These are phyloP conservation scores for Lactarius deliciosus DNA, from an alignment of 768 basidiomycete species.

Conservation along the genomic window DNA sequence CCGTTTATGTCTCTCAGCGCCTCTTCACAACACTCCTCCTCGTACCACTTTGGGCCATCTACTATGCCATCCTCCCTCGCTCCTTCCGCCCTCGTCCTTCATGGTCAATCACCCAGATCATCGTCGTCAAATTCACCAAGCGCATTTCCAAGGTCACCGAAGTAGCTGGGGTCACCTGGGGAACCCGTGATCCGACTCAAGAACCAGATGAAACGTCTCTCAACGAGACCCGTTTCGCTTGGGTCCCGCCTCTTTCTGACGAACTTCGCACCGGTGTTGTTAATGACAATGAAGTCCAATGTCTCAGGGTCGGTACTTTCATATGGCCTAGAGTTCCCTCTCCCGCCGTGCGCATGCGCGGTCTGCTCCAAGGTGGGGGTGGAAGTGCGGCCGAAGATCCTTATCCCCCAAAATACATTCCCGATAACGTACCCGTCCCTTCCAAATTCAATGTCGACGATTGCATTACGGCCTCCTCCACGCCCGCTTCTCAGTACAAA, in stretches of 20 bases:
- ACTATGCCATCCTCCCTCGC: slow-evolving; percentile 47
- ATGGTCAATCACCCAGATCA: slow-evolving; percentile 50
- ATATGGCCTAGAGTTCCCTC: slow-evolving; percentile 46
- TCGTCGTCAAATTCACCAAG: slow-evolving; percentile 52
- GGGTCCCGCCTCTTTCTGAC: slow-evolving; percentile 46
- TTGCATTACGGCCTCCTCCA: not conserved
- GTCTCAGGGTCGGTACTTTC: slow-evolving; percentile 47
- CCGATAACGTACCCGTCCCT: not conserved
- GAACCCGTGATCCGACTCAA: slow-evolving; percentile 46
- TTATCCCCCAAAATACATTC: not conserved
- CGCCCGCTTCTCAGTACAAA: slow-evolving; percentile 11
- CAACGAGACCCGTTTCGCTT: slow-evolving; percentile 49
- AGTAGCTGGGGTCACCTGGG: slow-evolving; percentile 56
- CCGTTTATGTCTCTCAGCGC: slow-evolving; percentile 48
- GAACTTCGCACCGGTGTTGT: slow-evolving; percentile 45
- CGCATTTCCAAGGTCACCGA: slow-evolving; percentile 55
- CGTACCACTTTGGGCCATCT: slow-evolving; percentile 46
- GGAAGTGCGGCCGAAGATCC: not conserved
- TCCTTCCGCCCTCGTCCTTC: slow-evolving; percentile 47
- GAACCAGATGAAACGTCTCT: slow-evolving; percentile 38
- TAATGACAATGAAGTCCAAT: slow-evolving; percentile 41
- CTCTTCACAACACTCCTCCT: slow-evolving; percentile 50
- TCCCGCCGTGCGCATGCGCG: slow-evolving; percentile 23
- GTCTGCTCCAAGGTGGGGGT: not conserved
- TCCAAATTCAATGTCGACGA: not conserved